Evolutionary conservation across 208 protist species (phyloP).

Genomic region (Trypanosomatidae sp.): DNA sequence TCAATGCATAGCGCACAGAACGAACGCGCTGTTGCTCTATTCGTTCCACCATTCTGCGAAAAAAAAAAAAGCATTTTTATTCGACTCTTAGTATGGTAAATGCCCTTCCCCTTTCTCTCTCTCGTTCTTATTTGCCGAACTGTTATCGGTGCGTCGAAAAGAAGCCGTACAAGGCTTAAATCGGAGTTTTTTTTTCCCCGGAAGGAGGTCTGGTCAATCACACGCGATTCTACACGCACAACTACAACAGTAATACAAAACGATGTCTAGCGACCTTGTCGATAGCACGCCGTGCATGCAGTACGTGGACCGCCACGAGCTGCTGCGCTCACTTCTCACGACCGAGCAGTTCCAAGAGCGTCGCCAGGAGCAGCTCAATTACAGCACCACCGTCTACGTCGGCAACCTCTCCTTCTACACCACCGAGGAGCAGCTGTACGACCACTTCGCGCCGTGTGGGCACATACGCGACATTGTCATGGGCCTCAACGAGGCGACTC

Average conservation of each 20-base stretch:
- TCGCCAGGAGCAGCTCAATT: constrained; percentile 69
- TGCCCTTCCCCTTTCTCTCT: neutral
- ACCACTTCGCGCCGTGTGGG: constrained; percentile 95
- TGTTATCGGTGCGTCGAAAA: too few species aligned
- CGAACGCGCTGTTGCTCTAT: neutral
- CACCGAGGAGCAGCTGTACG: constrained; percentile 96
- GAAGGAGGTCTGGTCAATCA: too few species aligned
- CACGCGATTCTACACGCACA: too few species aligned
- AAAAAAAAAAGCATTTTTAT: too few species aligned
- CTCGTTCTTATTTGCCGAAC: neutral
- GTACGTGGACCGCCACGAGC: constrained; percentile 85
- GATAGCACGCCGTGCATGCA: constrained; percentile 62
- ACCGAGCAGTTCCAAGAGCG: constrained; percentile 64
- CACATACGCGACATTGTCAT: constrained; percentile 97
- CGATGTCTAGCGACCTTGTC: constrained; percentile 73
- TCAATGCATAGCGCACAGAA: too few species aligned
- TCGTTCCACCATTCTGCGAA: neutral
- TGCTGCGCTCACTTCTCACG: constrained; percentile 66
- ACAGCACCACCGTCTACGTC: constrained; percentile 95
- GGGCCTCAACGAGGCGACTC: constrained; percentile 95
- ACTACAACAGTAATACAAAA: too few species aligned
- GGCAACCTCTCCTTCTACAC: constrained; percentile 99
- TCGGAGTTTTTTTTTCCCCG: too few species aligned
- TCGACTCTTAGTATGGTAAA: neutral
- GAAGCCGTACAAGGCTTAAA: too few species aligned